Percentiles rank a stretch among this genome's conserved stretches.
phyloP scores from a whole-genome alignment of 768 basidiomycete species.

The Auricularia auricula-judae region DNA sequence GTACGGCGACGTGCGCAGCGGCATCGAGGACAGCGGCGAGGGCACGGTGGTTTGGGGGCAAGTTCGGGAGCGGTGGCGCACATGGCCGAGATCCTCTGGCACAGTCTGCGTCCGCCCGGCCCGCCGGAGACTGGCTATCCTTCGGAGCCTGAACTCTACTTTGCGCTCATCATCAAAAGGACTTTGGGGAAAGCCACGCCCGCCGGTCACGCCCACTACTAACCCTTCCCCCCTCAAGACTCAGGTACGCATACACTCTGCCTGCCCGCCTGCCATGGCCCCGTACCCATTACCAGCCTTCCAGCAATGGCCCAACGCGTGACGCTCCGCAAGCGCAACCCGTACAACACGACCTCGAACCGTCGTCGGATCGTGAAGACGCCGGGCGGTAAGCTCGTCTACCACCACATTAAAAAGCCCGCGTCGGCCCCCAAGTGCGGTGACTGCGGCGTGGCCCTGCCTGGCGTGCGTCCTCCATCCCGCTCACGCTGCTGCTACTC shows the following conservation, averaged over 20 bases:
- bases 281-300: no score
- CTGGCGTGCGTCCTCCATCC: conserved; percentile 60
- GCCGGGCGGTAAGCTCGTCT: conserved; percentile 94
- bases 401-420: conserved; percentile 96
- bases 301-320: conserved; percentile 91
- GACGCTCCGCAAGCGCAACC: conserved; percentile 95
- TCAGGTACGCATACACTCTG: no score
- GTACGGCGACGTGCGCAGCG: conserved; percentile 25
- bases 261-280: no score
- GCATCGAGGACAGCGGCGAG: not conserved
- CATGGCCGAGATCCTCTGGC: conserved; percentile 6
- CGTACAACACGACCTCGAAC: conserved; percentile 97
- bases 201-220: no score
- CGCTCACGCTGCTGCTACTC: not conserved
- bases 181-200: no score
- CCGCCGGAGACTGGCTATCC: no score
- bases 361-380: conserved; percentile 94
- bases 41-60: not conserved
- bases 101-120: no score
- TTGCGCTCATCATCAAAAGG: no score
- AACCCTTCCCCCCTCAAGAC: no score
- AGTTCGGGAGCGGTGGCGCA: not conserved
- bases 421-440: conserved; percentile 91
- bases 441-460: conserved; percentile 90
- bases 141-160: no score